Evolutionary conservation across 257 asterid genomes (phyloP).

Genomic region (Parsonsia alboflavescens): DNA sequence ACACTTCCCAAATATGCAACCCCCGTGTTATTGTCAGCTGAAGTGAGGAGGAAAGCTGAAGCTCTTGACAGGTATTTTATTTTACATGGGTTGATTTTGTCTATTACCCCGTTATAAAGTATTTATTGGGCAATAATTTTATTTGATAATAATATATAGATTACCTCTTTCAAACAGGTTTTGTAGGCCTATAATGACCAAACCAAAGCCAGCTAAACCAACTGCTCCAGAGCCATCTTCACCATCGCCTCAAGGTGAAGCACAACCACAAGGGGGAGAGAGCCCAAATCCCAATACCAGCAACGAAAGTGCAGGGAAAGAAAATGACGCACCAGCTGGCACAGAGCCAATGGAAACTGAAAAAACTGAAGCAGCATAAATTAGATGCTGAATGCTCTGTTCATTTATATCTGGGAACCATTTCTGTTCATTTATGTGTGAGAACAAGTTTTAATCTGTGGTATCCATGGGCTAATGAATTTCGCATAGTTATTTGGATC

Average conservation of each 20-base stretch:
- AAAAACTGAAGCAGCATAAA: constrained; percentile 37
- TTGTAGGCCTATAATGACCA: constrained; percentile 79
- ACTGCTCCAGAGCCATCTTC: constrained; percentile 58
- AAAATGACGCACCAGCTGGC: constrained; percentile 32
- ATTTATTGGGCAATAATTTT: neutral
- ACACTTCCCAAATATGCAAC: constrained; percentile 62
- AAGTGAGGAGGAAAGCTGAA: constrained; percentile 72
- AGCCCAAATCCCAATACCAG: constrained; percentile 21
- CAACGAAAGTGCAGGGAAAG: constrained; percentile 22
- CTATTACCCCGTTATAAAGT: too few species aligned
- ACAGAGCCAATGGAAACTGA: constrained; percentile 75
- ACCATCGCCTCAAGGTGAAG: constrained; percentile 54
- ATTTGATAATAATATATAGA: too few species aligned
- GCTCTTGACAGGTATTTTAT: constrained; percentile 63
- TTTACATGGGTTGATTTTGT: neutral
- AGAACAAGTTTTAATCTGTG: neutral
- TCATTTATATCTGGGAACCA: neutral
- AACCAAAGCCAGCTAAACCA: constrained; percentile 80
- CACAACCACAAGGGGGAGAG: constrained; percentile 43
- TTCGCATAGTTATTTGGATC: too few species aligned
- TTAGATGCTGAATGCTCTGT: neutral
- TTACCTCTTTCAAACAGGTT: constrained; percentile 35
- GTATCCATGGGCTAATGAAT: neutral
- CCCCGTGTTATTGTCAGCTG: constrained; percentile 69
- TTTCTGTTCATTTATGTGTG: neutral